Conservation (phyloP, 129 eudicot genomes). For the Sambucus nigra region DNA sequence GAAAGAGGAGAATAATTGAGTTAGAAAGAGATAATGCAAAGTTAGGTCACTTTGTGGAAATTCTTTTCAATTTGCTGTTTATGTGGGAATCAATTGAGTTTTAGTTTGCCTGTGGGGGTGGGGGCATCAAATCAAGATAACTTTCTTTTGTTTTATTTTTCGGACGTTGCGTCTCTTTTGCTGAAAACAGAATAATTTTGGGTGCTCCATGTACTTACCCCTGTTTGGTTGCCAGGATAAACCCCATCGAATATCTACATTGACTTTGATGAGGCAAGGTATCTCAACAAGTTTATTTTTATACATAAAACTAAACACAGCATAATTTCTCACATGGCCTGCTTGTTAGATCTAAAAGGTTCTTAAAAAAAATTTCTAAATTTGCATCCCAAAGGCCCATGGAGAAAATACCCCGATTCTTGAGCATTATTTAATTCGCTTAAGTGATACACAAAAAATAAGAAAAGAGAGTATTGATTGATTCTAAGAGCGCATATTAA, state of each 20-base stretch:
- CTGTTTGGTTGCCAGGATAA: slow-evolving; percentile 2
- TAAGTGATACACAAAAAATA: too few species aligned
- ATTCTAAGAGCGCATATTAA: too few species aligned
- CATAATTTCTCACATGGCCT: too few species aligned
- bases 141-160: background rate
- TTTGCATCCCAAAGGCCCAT: too few species aligned
- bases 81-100: slow-evolving; percentile 15
- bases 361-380: too few species aligned
- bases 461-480: too few species aligned
- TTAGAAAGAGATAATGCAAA: slow-evolving; percentile 8
- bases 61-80: background rate
- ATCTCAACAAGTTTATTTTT: too few species aligned
- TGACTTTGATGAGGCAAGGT: too few species aligned
- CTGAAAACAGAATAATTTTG: slow-evolving; percentile 13
- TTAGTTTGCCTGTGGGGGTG: slow-evolving; percentile 1
- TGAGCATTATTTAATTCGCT: too few species aligned
- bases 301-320: too few species aligned
- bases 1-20: background rate
- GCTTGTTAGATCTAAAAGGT: too few species aligned
- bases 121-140: background rate
- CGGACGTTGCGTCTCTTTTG: background rate
- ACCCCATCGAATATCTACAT: background rate
- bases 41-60: slow-evolving; percentile 23
- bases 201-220: slow-evolving; percentile 24
- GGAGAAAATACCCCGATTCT: too few species aligned